Evolutionary conservation across 2,329 filamentous ascomycete species (phyloP).

Genomic region (Xylariaceae sp.): DNA sequence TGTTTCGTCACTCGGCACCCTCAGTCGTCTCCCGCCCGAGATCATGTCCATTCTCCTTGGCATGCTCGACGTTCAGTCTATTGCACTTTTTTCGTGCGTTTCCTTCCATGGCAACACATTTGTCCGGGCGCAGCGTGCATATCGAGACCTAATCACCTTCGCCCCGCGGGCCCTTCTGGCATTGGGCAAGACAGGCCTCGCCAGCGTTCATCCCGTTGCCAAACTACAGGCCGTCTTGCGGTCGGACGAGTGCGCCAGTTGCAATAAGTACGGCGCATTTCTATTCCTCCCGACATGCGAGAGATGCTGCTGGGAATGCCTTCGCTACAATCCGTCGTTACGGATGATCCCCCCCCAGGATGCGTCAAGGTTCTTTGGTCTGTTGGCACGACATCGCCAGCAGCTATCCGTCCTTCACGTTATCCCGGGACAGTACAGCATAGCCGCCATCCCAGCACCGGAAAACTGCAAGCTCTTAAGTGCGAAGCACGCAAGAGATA

Average conservation of each 20-base stretch:
- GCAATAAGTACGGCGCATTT: conserved; percentile 1
- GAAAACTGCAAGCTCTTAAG: neutral
- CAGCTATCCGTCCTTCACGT: neutral
- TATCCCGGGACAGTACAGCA: neutral
- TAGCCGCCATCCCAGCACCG: neutral
- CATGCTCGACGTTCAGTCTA: conserved; percentile 2
- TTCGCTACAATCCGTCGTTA: neutral
- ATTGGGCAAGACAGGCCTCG: neutral
- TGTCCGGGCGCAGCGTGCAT: neutral
- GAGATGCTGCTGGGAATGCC: conserved; percentile 2
- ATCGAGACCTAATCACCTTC: neutral
- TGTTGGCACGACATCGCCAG: neutral
- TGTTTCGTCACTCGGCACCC: conserved; percentile 1
- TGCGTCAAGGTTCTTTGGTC: neutral
- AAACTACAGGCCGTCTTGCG: conserved; percentile 1
- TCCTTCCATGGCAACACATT: neutral
- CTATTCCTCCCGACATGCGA: conserved; percentile 2
- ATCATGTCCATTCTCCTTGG: neutral
- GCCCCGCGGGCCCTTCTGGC: conserved; percentile 1
- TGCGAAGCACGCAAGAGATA: neutral
- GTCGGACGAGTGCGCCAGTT: neutral
- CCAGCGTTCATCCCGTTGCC: neutral
- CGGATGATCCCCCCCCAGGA: neutral
- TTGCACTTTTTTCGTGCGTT: conserved; percentile 1
- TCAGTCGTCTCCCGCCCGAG: conserved; percentile 1